phyloP scores from a whole-genome alignment of 2,329 filamentous ascomycete genomes.

The Helotiales sp. region DNA sequence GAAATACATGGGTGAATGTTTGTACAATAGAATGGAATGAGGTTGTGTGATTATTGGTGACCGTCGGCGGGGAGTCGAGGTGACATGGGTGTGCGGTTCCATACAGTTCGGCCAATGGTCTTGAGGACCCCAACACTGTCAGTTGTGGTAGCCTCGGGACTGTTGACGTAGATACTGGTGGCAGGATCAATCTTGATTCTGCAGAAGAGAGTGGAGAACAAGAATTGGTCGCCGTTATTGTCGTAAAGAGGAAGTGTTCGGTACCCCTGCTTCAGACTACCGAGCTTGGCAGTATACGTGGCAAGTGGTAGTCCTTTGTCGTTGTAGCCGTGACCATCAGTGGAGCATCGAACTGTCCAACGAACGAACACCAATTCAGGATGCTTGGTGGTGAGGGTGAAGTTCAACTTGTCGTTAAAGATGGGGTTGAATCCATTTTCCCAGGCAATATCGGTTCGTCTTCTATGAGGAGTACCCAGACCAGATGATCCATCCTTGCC shows the following conservation, averaged over 20 bases:
- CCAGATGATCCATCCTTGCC: slow-evolving; percentile 64
- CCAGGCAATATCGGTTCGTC: slow-evolving; percentile 75
- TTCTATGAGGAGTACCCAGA: slow-evolving; percentile 71
- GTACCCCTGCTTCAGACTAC: slow-evolving; percentile 86
- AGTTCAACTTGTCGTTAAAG: slow-evolving; percentile 77
- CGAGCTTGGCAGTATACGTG: slow-evolving; percentile 90
- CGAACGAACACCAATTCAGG: slow-evolving; percentile 92
- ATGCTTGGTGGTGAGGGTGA: slow-evolving; percentile 89
- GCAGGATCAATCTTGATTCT: slow-evolving; percentile 69
- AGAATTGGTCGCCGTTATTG: slow-evolving; percentile 84
- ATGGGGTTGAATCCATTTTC: slow-evolving; percentile 93
- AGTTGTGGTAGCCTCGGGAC: slow-evolving; percentile 40
- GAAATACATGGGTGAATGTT: slow-evolving; percentile 22
- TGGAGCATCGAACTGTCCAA: slow-evolving; percentile 86
- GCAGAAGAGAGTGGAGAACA: slow-evolving; percentile 94
- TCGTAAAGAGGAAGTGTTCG: slow-evolving; percentile 90
- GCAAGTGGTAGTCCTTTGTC: slow-evolving; percentile 68
- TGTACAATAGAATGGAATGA: slow-evolving; percentile 25
- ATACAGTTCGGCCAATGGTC: slow-evolving; percentile 57
- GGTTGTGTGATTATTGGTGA: slow-evolving; percentile 8
- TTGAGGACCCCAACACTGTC: slow-evolving; percentile 55
- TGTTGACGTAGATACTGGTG: slow-evolving; percentile 56
- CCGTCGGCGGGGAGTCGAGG: slow-evolving; percentile 29
- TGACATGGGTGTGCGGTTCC: slow-evolving; percentile 45
- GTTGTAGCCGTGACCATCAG: slow-evolving; percentile 70